Base-by-base conservation (phyloP, 225 moss, liverwort and hornwort genomes). In the Neckera pumila region DNA sequence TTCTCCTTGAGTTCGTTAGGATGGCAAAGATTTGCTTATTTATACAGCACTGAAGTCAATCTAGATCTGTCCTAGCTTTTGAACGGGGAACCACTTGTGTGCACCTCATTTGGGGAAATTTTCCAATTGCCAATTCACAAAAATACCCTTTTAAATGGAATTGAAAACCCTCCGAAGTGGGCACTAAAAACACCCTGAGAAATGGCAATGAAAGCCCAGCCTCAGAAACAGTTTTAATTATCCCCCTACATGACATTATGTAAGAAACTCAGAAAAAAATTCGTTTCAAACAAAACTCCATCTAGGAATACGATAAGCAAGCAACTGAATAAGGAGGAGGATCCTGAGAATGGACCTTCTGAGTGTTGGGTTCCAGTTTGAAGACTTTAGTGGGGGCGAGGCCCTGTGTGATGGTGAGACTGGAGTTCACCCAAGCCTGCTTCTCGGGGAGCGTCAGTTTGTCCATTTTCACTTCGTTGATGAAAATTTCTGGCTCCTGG, bases 401-500 rank as follows among this genome's bases (percentile, higher is more conserved):
- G 31, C 26, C 42, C 34, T 59, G 49, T 6, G 71, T 40, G 79
- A 90, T 18, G 73, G 31, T 20, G 79, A 90, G 92, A 87, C 95
- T 92, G 30, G 94, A 90, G 38, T 95, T 80, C 30, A 97, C 90
- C 97, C 96, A 97, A 54, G 94, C 94, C 85, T 91, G 94, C 91
- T 95, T 97, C 83, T 97, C 95, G 1, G 86, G 84, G 61, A 95
- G 88, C 58, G 88, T 79, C 65, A 97, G 81, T 11, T 90, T 71
- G 49, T 96, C 93, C 95, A 94, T 92, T 57, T 92, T 93, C 8
- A 59, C 66, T 75, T 95, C 94, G 62, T 95, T 93, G 91, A 96
- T 95, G 59, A 91, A 91, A 20, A 96, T 95, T 17, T 95, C 94
- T 14, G 95, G 97, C 89, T 96, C 96, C 25, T 89, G 91, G 78